phyloP scores from a whole-genome alignment of 169 alveolate genomes.

The Nephromyces sp. region DNA sequence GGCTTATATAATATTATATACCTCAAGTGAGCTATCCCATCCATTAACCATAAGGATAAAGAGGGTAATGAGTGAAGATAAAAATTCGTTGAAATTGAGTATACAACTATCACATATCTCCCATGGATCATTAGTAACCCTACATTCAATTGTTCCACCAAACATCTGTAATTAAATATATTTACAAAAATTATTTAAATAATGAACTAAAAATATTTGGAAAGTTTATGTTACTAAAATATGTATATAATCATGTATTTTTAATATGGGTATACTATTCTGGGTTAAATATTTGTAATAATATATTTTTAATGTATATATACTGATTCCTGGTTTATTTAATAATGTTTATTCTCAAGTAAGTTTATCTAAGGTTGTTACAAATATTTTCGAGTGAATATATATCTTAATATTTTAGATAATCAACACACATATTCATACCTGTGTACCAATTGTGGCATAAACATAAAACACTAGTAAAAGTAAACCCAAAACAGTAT shows the following conservation, averaged over 20 bases:
- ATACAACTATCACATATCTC: conserved; percentile 18
- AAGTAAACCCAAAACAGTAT: conserved; percentile 15
- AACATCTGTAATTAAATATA: conserved; percentile 10
- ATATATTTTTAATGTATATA: no score
- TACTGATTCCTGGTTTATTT: no score
- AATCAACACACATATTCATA: not conserved
- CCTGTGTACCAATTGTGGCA: conserved; percentile 26
- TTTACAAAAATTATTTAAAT: no score
- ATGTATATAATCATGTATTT: no score
- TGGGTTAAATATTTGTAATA: no score
- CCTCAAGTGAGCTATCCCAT: conserved; percentile 29
- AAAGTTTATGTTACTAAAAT: not conserved
- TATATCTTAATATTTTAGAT: not conserved
- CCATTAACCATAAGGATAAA: conserved; percentile 22
- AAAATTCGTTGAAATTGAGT: conserved; percentile 23
- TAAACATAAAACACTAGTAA: conserved; percentile 14
- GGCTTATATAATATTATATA: not conserved
- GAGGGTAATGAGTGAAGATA: conserved; percentile 23
- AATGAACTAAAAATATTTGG: not conserved
- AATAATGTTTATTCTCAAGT: no score
- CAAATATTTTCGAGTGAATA: not conserved
- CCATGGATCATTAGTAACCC: not conserved
- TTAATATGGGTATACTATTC: no score
- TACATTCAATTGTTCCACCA: conserved; percentile 26
- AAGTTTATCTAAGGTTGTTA: no score